Evolutionary conservation across 2,329 filamentous ascomycete species (phyloP), one percentile per base, ranked within the genome.

Genomic region (Trichoderma harzianum): DNA sequence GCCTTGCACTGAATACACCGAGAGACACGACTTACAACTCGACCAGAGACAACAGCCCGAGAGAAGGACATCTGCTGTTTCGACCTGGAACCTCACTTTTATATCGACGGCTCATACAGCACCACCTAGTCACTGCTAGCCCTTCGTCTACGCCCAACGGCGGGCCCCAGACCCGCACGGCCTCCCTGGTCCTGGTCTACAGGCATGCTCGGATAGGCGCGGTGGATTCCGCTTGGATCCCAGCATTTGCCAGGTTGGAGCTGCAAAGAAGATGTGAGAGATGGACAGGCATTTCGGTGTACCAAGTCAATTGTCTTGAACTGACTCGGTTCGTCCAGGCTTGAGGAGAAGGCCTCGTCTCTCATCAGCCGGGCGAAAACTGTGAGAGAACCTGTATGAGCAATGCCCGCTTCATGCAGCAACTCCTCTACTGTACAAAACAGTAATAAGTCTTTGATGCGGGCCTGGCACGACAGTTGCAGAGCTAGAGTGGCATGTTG

Each of bases 131-230:
- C 34, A 10, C 65, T 61, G 12, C 51, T 61, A 34, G 36, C 36
- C 66, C 28, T 61, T 43, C 57, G n/a, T 69, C 58, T 18, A 69
- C 28, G 57, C 67, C 67, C 58, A 69, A 69, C 16, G 64, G 67
- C 67, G 67, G 67, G 57, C 57, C 67, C 36, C 32, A 67, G 66
- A 61, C 66, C 66, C 67, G 55, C 67, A 61, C 16, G 14, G 39
- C 67, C 28, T 24, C 28, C 28, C 18, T 43, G 28, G 53, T 12
- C 28, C 18, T 43, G 28, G 53, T 7, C 28, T 24, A 34, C 30
- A 60, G 32, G 57, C 30, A 60, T 60, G 57, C 5, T 12, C 47
- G 47, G 47, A 53, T 34, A 26, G 24, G 53, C 32, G 18, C 55
- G 43, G 36, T 39, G 26, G 65, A 32, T 69, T 51, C 65, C 55